Evolutionary conservation across 1,284 basidiomycete genomes (phyloP).

Genomic region (Apiotrichum mycotoxinovorans): DNA sequence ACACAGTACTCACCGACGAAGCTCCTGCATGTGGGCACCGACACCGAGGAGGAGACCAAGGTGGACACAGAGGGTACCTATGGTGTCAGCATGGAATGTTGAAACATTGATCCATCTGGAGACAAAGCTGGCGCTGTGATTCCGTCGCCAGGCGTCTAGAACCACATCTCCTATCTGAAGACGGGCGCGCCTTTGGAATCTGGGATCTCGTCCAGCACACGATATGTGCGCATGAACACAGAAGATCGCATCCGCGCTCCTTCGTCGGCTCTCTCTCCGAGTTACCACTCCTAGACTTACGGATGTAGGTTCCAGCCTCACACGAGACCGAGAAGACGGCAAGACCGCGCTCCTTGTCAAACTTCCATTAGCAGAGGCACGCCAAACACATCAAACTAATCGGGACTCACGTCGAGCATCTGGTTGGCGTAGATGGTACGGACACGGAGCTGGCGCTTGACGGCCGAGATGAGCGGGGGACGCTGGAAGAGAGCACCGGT

Average conservation of each 20-base stretch:
- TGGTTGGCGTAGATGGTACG: constrained; percentile 97
- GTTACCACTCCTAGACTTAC: too few species aligned
- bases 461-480: constrained; percentile 96
- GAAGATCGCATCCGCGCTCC: too few species aligned
- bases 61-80: constrained; percentile 85
- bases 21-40: constrained; percentile 99
- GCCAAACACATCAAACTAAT: too few species aligned
- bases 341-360: constrained; percentile 95
- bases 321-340: constrained; percentile 98
- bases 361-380: constrained; percentile 40
- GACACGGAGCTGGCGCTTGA: constrained; percentile 96
- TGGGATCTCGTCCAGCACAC: too few species aligned
- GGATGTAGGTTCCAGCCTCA: constrained; percentile 92
- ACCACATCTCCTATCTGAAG: too few species aligned
- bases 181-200: too few species aligned
- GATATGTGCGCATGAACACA: too few species aligned
- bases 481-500: constrained; percentile 99
- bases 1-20: constrained; percentile 53
- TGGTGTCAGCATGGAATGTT: not conserved
- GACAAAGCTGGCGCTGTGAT: too few species aligned
- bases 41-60: constrained; percentile 91
- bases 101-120: too few species aligned
- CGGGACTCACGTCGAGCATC: constrained; percentile 63
- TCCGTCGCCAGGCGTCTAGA: too few species aligned
- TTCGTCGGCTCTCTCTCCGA: too few species aligned